Evolutionary conservation across 2,329 filamentous ascomycete species (phyloP).

Genomic region (Pseudocercospora musae): DNA sequence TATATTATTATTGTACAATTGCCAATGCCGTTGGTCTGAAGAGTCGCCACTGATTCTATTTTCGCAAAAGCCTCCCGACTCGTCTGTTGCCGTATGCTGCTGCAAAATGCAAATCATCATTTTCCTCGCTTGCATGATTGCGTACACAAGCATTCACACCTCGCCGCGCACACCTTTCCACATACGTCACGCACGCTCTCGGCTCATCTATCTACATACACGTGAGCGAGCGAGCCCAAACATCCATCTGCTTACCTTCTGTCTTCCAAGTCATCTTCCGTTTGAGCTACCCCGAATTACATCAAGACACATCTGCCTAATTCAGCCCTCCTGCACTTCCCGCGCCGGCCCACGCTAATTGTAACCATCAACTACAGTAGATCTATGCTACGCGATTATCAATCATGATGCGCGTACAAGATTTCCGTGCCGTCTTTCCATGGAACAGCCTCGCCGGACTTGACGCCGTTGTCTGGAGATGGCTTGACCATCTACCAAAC

Average conservation of each 20-base stretch:
- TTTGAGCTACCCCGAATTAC: background rate
- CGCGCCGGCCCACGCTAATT: background rate
- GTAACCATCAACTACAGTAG: background rate
- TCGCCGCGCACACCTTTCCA: background rate
- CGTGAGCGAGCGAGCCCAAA: background rate
- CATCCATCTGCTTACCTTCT: background rate
- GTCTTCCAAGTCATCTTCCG: background rate
- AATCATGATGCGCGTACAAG: background rate
- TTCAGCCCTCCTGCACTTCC: background rate
- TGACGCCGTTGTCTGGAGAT: background rate
- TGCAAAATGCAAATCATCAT: background rate
- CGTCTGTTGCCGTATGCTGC: background rate
- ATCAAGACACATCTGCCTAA: background rate
- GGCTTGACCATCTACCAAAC: background rate
- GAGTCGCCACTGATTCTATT: conserved; percentile 2
- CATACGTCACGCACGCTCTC: background rate
- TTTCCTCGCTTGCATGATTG: too few relatives aligned
- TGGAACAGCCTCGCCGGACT: background rate
- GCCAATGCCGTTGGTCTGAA: too few relatives aligned
- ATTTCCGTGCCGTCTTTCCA: background rate
- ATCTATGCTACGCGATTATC: background rate
- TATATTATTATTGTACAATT: too few relatives aligned
- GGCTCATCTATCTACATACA: background rate
- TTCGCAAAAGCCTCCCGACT: background rate
- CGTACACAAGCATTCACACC: too few relatives aligned